Evolutionary conservation across 192 early-diverging fungal genomes (phyloP).

Genomic region (Pecoramyces ruminantium): DNA sequence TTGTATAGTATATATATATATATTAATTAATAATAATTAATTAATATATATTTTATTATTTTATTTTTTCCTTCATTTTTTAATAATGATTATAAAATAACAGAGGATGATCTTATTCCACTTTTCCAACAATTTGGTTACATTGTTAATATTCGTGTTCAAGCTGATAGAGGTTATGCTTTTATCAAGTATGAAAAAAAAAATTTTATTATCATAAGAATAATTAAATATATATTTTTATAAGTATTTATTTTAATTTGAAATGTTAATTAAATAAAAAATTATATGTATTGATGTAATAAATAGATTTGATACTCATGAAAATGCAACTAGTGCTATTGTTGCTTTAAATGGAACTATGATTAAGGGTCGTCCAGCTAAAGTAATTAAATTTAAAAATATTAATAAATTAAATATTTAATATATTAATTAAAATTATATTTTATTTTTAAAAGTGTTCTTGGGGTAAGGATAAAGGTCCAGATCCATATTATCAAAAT

Average conservation of each 20-base stretch:
- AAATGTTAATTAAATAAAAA: no score
- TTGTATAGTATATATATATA: no score
- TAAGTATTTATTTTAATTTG: no score
- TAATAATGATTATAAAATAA: no score
- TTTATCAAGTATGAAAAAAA: constrained; percentile 73
- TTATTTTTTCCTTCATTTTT: no score
- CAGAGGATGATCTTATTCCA: constrained; percentile 44
- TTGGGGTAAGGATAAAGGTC: constrained; percentile 71
- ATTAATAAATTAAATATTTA: no score
- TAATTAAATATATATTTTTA: no score
- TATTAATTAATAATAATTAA: no score
- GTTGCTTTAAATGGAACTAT: constrained; percentile 52
- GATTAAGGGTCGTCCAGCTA: constrained; percentile 58
- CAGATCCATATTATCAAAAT: constrained; percentile 16
- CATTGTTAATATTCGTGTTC: constrained; percentile 62
- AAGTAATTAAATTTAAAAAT: constrained; percentile 18
- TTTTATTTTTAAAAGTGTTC: constrained; percentile 43
- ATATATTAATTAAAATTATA: no score
- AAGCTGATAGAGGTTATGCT: constrained; percentile 79
- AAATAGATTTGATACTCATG: constrained; percentile 62
- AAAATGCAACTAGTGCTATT: constrained; percentile 78
- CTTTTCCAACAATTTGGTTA: constrained; percentile 65
- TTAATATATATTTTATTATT: no score
- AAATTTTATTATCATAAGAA: no score
- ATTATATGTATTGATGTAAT: no score